Evolutionary conservation across 805 yeast species (phyloP).

Genomic region (Sugiyamaella chiloensis): DNA sequence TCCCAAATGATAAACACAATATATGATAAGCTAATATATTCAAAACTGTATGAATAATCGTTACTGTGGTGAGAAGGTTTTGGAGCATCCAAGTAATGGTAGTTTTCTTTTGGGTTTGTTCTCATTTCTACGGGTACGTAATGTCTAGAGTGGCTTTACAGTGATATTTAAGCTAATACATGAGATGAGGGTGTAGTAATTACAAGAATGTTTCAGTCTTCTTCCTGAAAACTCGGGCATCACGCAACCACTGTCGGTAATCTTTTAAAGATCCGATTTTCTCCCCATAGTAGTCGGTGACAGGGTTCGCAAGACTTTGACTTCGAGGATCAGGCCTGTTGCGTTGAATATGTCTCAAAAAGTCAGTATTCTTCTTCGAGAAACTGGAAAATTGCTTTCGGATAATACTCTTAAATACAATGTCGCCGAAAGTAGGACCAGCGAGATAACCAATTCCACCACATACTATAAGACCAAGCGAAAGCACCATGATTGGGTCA

Average conservation of each 20-base stretch:
- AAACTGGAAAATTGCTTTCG: constrained; percentile 30
- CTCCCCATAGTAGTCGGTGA: constrained; percentile 98
- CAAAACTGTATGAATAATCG: too few species aligned
- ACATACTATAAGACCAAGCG: constrained; percentile 67
- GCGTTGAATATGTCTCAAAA: constrained; percentile 66
- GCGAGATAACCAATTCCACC: constrained; percentile 75
- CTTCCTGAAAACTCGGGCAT: constrained; percentile 77
- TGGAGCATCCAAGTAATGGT: too few species aligned
- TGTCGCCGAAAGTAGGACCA: constrained; percentile 80
- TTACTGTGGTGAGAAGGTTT: too few species aligned
- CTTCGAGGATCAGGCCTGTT: constrained; percentile 91
- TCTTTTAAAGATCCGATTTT: constrained; percentile 80
- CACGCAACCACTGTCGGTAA: constrained; percentile 95
- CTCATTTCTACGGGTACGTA: too few species aligned
- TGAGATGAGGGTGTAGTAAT: not conserved
- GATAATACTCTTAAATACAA: constrained; percentile 49
- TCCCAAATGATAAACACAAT: too few species aligned
- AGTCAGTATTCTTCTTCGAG: constrained; percentile 60
- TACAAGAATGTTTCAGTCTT: constrained; percentile 33
- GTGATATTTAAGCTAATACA: too few species aligned
- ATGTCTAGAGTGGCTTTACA: too few species aligned
- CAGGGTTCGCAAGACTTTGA: constrained; percentile 89
- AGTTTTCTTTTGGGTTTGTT: too few species aligned
- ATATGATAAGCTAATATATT: too few species aligned
- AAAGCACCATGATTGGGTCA: constrained; percentile 80